phyloP scores from a whole-genome alignment of 2,329 filamentous ascomycete genomes.

The Mollisia scopiformis region DNA sequence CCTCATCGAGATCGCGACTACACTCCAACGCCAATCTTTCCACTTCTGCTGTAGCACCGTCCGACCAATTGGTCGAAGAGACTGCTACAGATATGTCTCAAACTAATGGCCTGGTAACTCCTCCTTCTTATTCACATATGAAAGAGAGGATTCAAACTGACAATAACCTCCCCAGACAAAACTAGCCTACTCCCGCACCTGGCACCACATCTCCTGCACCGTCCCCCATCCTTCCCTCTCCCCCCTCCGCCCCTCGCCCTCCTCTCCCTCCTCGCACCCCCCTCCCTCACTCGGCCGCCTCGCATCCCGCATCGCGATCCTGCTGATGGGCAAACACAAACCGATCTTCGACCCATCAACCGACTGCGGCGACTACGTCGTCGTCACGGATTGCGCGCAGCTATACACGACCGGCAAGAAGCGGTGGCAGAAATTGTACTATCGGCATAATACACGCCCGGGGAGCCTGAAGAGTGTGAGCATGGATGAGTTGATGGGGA shows the following conservation, averaged over 20 bases:
- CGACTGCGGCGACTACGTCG: constrained; percentile 98
- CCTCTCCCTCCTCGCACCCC: constrained; percentile 48
- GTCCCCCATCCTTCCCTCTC: constrained; percentile 62
- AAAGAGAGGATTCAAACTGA: constrained; percentile 4
- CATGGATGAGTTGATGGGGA: constrained; percentile 93
- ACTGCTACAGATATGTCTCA: constrained; percentile 67
- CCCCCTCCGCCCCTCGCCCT: constrained; percentile 47
- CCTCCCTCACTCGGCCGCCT: constrained; percentile 86
- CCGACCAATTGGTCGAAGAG: constrained; percentile 29
- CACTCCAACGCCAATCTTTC: neutral
- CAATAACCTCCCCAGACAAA: constrained; percentile 67
- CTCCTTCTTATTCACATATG: constrained; percentile 1
- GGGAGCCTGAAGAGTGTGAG: constrained; percentile 85
- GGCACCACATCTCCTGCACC: constrained; percentile 83
- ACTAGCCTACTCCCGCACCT: constrained; percentile 93
- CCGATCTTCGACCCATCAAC: constrained; percentile 96
- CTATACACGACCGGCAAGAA: constrained; percentile 91
- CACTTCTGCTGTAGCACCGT: neutral
- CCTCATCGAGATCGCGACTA: constrained; percentile 5
- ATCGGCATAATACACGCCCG: constrained; percentile 89
- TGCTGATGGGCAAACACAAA: constrained; percentile 99
- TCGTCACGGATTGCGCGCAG: constrained; percentile 86
- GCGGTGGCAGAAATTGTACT: constrained; percentile 92
- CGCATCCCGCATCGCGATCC: constrained; percentile 81
- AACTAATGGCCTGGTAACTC: constrained; percentile 71